Evolutionary conservation across 768 basidiomycete species (phyloP).

Genomic region (Mycena latifolia): DNA sequence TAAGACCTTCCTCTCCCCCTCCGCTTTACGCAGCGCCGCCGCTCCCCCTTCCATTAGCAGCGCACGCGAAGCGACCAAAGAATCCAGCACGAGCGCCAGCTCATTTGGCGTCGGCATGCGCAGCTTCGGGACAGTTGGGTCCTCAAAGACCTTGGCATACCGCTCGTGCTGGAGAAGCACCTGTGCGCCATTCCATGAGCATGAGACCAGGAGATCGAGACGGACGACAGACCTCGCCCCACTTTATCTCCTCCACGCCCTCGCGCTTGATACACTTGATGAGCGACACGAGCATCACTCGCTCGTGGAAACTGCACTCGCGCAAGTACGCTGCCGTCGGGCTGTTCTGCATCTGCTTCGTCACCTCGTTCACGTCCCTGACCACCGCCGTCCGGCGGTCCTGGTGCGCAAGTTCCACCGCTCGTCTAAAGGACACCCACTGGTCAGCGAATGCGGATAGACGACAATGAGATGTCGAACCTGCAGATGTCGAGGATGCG

Average conservation of each 20-base stretch:
- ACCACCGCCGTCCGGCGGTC: slow-evolving; percentile 66
- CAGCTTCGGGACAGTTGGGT: slow-evolving; percentile 51
- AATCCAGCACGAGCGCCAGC: slow-evolving; percentile 77
- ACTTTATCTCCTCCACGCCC: slow-evolving; percentile 90
- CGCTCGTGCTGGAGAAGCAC: slow-evolving; percentile 82
- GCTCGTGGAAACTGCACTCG: slow-evolving; percentile 89
- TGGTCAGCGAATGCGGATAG: slow-evolving; percentile 3
- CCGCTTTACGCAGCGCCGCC: slow-evolving; percentile 64
- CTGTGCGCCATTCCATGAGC: slow-evolving; percentile 48
- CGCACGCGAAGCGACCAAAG: slow-evolving; percentile 82
- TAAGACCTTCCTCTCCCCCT: slow-evolving; percentile 77
- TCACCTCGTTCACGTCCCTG: slow-evolving; percentile 82
- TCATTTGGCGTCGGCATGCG: slow-evolving; percentile 73
- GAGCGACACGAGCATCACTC: slow-evolving; percentile 87
- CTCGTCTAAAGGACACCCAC: slow-evolving; percentile 62
- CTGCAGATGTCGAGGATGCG: slow-evolving; percentile 94
- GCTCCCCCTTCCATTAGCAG: slow-evolving; percentile 78
- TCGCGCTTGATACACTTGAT: slow-evolving; percentile 85
- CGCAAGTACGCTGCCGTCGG: slow-evolving; percentile 88
- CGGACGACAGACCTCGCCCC: slow-evolving; percentile 72
- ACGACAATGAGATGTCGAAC: slow-evolving; percentile 50
- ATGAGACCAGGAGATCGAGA: slow-evolving; percentile 25
- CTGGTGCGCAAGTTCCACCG: slow-evolving; percentile 81
- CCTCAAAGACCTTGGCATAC: slow-evolving; percentile 76
- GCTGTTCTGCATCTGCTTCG: slow-evolving; percentile 90